Percentiles rank a stretch among this genome's conserved stretches.
These are phyloP conservation scores for Ballota nigra DNA, from an alignment of 257 asterid genomes.

Conservation along the genomic window DNA sequence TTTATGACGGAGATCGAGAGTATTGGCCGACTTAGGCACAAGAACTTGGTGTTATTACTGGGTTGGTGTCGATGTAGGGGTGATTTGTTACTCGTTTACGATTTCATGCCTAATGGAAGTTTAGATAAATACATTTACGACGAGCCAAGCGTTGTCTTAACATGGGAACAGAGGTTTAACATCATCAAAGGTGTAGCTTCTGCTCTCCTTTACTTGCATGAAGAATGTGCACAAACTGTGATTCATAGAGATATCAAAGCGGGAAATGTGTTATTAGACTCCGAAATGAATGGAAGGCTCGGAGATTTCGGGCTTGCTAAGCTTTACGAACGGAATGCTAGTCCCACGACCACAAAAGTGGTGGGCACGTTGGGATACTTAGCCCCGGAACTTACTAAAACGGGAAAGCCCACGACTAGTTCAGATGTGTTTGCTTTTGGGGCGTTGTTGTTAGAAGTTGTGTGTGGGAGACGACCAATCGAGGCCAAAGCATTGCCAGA, in stretches of 20 bases:
- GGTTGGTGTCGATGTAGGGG: constrained; percentile 62
- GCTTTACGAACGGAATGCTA: constrained; percentile 53
- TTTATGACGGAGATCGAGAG: constrained; percentile 53
- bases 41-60: constrained; percentile 53
- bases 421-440: constrained; percentile 81
- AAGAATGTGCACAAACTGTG: constrained; percentile 79
- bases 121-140: constrained; percentile 58
- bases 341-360: constrained; percentile 61
- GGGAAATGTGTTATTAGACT: constrained; percentile 60
- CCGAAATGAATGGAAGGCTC: constrained; percentile 52
- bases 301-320: constrained; percentile 87
- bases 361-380: constrained; percentile 78
- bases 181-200: constrained; percentile 65
- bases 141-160: constrained; percentile 35
- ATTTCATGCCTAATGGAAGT: constrained; percentile 80
- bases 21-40: constrained; percentile 72
- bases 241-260: constrained; percentile 80
- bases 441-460: constrained; percentile 65
- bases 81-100: constrained; percentile 67
- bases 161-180: constrained; percentile 71
- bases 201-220: constrained; percentile 58
- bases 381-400: constrained; percentile 74
- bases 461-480: constrained; percentile 73
- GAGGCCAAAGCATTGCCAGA: constrained; percentile 70
- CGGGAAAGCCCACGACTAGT: constrained; percentile 61